Evolutionary conservation across 257 asterid species (phyloP), one percentile per base, ranked within the genome.

Genomic region (Primulina eburnea): DNA sequence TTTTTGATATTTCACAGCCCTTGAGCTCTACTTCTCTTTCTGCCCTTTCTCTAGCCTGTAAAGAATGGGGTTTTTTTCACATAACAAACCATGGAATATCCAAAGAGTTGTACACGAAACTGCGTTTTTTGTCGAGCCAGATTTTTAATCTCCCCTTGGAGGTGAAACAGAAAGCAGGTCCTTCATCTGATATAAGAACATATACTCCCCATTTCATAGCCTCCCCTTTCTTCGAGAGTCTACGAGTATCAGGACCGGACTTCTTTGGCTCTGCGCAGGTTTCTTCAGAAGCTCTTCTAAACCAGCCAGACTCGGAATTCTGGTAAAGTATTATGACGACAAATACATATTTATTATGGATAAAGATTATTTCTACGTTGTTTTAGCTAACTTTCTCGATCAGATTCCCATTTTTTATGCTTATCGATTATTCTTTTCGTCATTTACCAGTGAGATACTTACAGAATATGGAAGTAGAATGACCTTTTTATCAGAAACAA

Each of bases 201-300:
- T 89, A 86, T 57, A 89, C 96, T 69, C 96, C 96, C 60, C 90
- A 84, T 71, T 86, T 86, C 73, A 86, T 89, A 9, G 96, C 90
- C 63, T 89, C 96, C 7, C 96, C 90, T 68, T 89, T 80, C 82
- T 86, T 62, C 2, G 96, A 89, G 78, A 86, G 89, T 62, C 74
- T 89, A 24, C 75, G 86, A 14, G 90, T 88, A 24, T 81, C 87
- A 43, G 96, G 92, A 56, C 96, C 96, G 4, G 76, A 86, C 62
- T 89, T 86, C 80, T 77, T 61, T 37, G 78, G 80, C 59, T 89
- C 96, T 70, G 92, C 86, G 4, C 73, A 72, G 73, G 70, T 75
- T 71, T 86, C 92, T 61, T 82, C 81, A 60, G 71, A 77, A 75
- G 85, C 80, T 61, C 75, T 89, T 72, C 75, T 81, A 57, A 20